Evolutionary conservation across 108 stramenopile genomes (phyloP).

Genomic region (Cyclotella baltica): DNA sequence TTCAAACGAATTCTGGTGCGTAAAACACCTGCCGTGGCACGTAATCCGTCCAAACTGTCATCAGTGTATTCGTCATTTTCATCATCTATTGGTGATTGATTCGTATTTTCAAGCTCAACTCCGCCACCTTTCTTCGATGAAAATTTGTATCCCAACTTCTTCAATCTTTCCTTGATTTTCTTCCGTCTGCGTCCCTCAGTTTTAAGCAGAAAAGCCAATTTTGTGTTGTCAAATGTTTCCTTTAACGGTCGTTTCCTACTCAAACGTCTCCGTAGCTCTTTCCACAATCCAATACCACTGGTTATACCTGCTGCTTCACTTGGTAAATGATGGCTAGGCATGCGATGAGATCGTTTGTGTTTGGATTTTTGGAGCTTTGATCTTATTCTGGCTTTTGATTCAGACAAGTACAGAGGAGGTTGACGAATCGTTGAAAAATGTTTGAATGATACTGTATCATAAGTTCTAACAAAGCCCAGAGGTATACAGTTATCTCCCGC

Average conservation of each 20-base stretch:
- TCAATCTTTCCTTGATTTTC: slow-evolving; percentile 25
- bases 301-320: slow-evolving; percentile 39
- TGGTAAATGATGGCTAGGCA: slow-evolving; percentile 1
- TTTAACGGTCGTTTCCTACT: slow-evolving; percentile 6
- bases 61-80: slow-evolving; percentile 8
- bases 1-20: slow-evolving; percentile 49
- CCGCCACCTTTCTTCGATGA: background rate
- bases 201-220: slow-evolving; percentile 6
- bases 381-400: background rate
- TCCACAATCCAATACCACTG: slow-evolving; percentile 27
- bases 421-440: background rate
- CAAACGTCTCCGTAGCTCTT: slow-evolving; percentile 22
- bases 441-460: no score
- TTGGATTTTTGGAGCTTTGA: background rate
- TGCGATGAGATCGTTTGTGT: slow-evolving; percentile 2
- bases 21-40: slow-evolving; percentile 62
- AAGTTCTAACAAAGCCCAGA: no score
- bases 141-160: slow-evolving; percentile 5
- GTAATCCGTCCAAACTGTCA: slow-evolving; percentile 47
- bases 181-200: slow-evolving; percentile 25
- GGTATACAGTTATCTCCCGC: no score
- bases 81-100: background rate
- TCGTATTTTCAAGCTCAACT: background rate
- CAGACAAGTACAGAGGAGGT: background rate
- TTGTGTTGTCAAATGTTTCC: slow-evolving; percentile 9